Percentiles rank a stretch among this genome's conserved stretches.
These are phyloP conservation scores for Rugonectria rugulosa DNA, from an alignment of 2,329 filamentous ascomycete species.

Conservation along the genomic window DNA sequence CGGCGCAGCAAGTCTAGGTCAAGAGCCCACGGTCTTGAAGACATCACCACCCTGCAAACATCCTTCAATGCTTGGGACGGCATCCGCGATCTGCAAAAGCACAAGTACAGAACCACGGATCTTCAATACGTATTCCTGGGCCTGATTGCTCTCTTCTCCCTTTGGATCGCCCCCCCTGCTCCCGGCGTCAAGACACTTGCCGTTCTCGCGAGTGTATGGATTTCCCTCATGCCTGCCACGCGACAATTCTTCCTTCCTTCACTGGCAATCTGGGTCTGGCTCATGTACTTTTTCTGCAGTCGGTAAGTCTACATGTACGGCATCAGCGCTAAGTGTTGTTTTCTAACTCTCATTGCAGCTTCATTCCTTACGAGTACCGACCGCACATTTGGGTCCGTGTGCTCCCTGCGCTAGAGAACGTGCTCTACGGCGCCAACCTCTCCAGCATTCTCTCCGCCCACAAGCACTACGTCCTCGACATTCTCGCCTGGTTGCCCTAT, in stretches of 20 bases:
- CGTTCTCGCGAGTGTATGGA: slow-evolving; percentile 70
- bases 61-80: slow-evolving; percentile 85
- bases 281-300: slow-evolving; percentile 91
- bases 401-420: slow-evolving; percentile 92
- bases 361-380: slow-evolving; percentile 87
- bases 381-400: slow-evolving; percentile 96
- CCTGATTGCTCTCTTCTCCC: slow-evolving; percentile 79
- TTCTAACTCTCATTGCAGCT: slow-evolving; percentile 59
- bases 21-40: slow-evolving; percentile 53
- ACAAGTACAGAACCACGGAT: slow-evolving; percentile 84
- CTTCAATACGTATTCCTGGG: slow-evolving; percentile 82
- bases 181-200: slow-evolving; percentile 79
- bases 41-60: slow-evolving; percentile 78
- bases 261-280: slow-evolving; percentile 83
- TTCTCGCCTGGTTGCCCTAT: slow-evolving; percentile 93
- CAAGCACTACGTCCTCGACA: slow-evolving; percentile 81
- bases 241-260: slow-evolving; percentile 92
- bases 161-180: slow-evolving; percentile 83
- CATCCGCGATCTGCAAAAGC: slow-evolving; percentile 75
- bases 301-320: slow-evolving; percentile 67
- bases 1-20: slow-evolving; percentile 50
- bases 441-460: slow-evolving; percentile 95
- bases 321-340: neutral
- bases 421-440: slow-evolving; percentile 93
- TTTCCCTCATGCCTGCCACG: slow-evolving; percentile 82